Evolutionary conservation across 1,139 yeast genomes (phyloP), one percentile per base, ranked within the genome.

Genomic region (Zygoascus meyerae): DNA sequence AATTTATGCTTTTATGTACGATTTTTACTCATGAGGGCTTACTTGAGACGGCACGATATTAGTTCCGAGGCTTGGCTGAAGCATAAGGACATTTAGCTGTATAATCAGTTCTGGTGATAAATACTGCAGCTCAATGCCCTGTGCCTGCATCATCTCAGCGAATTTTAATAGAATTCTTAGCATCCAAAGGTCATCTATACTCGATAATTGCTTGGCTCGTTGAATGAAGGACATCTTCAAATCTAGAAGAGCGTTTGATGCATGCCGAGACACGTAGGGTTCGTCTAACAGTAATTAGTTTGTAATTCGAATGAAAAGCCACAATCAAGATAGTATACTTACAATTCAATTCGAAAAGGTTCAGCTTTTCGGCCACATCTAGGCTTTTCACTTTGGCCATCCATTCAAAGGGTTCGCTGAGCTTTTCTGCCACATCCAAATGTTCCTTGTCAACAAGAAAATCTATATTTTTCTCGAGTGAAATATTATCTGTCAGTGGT

Each of bases 121-220:
- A n/a, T 51, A 46, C 10, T 45, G 46, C 17, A 49, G 37, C 3
- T 47, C 49, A n/a, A 18, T 21, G 26, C 51, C 48, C 14, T 48
- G 51, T 4, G 46, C 54, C 15, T 45, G 40, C 52, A 51, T 52
- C 14, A 44, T 48, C n/a, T 81, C 86, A 21, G 79, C 74, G 62
- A 75, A 83, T 9, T 82, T 78, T 62, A 85, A 81, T 14, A 86
- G 64, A 36, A 86, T 62, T 51, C 75, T 73, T 50, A 85, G 64
- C 54, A 81, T 83, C 84, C 87, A 80, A 44, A 84, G 62, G 48
- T 82, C 85, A 47, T 82, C 84, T 2, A 71, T 60, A 1, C 63
- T 60, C 16, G 56, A 50, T 0, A 87, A 85, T 1, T 55, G 52
- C 12, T 55, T 53, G 1, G 80, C 80, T 57, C 76, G 66, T 3